Evolutionary conservation across 2,329 filamentous ascomycete genomes (phyloP), one percentile per base, ranked within the genome.

Genomic region (Thelonectria olida): DNA sequence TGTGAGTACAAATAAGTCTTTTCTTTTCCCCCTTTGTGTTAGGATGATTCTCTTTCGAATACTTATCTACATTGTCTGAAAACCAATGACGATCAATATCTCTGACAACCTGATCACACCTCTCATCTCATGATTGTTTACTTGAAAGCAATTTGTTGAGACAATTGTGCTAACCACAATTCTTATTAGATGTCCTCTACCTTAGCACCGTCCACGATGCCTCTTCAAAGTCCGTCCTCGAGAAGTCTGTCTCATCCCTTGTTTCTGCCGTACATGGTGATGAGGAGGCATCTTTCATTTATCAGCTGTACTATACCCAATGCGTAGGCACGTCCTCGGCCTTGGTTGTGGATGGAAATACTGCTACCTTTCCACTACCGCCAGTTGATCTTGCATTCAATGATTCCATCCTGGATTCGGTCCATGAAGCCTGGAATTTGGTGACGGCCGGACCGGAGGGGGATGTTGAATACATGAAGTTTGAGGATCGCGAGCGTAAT

Each of bases 61-160:
- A 94, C 94, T 98, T 98, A 98, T 97, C 95, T 97, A 98, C 95
- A 97, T 98, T 98, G 93, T 92, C 95, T 94, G 95, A 97, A 91
- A 81, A 82, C 78, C 85, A 85, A 81, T 97, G 94, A 96, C 89
- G 93, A 96, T 85, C 85, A 64, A 84, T 84, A 84, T 86, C 88
- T 93, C 91, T 95, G 90, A 95, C 89, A 92, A 90, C 82, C 93
- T 97, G 93, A 96, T 88, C 82, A 81, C 79, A 74, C 66, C 58
- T 44, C 27, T 73, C 67, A 66, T 57, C 28, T 64, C 54, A 64
- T 39, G 27, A 49, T 66, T 52, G 25, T 58, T 38, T 49, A 48
- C 25, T 54, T 47, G 22, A 58, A 52, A 20, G 17, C 27, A 56
- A 15, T 54, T 19, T 47, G 31, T 45, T 58, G 36, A 63, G 25